Conservation (phyloP, 768 basidiomycete species). For the Suillus plorans region DNA sequence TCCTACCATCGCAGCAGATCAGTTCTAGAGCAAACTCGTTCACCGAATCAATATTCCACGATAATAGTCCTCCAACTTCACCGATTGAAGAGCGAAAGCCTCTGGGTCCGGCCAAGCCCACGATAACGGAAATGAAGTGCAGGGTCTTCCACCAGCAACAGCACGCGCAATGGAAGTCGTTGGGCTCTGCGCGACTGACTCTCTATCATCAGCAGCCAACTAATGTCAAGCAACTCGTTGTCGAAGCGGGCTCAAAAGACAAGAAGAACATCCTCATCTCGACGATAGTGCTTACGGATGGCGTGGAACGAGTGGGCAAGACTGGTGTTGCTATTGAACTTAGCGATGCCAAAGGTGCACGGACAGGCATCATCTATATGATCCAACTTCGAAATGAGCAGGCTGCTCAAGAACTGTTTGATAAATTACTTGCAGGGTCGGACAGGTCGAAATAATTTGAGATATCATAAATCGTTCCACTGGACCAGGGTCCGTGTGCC, state of each 20-base stretch:
- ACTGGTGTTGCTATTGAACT: conserved; percentile 97
- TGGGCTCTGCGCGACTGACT: conserved; percentile 85
- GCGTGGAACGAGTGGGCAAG: conserved; percentile 97
- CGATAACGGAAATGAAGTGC: conserved; percentile 92
- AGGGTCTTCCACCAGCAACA: conserved; percentile 96
- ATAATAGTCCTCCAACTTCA: conserved; percentile 83
- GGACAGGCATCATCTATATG: conserved; percentile 97
- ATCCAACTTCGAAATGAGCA: conserved; percentile 91
- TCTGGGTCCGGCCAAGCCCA: conserved; percentile 70
- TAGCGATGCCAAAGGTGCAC: conserved; percentile 77
- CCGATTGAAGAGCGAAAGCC: conserved; percentile 60
- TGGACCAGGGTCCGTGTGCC: not conserved
- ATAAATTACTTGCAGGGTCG: conserved; percentile 83
- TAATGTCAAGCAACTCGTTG: conserved; percentile 94
- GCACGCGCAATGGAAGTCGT: conserved; percentile 96
- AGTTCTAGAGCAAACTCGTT: conserved; percentile 52
- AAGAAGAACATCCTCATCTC: conserved; percentile 83
- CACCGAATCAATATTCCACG: conserved; percentile 53
- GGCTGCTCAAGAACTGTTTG: conserved; percentile 81
- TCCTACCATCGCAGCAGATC: conserved; percentile 65
- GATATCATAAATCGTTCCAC: not conserved
- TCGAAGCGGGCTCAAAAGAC: conserved; percentile 78
- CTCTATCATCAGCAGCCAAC: conserved; percentile 84
- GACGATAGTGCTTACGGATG: conserved; percentile 93
- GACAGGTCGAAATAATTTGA: conserved; percentile 48